Evolutionary conservation across 2,329 filamentous ascomycete genomes (phyloP).

Genomic region (Xylaria sp.): DNA sequence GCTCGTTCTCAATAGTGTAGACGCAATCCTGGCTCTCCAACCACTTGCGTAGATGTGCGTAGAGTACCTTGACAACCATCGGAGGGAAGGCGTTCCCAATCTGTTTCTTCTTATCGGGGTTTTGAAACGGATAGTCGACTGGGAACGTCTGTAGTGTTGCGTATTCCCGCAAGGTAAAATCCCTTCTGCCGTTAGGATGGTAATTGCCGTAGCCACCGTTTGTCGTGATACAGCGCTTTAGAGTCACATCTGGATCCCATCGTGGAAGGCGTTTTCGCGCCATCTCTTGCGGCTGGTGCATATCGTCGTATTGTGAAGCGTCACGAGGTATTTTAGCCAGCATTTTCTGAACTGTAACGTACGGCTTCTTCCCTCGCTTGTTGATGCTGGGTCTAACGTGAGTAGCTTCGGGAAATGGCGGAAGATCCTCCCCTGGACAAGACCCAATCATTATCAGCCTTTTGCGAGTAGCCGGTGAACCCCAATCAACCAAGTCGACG

Average conservation of each 20-base stretch:
- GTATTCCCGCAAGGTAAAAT: slow-evolving; percentile 73
- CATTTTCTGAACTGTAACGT: slow-evolving; percentile 57
- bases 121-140: slow-evolving; percentile 64
- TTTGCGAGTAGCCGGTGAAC: slow-evolving; percentile 59
- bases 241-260: slow-evolving; percentile 59
- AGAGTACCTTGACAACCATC: slow-evolving; percentile 60
- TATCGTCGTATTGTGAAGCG: slow-evolving; percentile 43
- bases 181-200: slow-evolving; percentile 71
- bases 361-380: slow-evolving; percentile 50
- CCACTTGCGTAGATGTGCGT: slow-evolving; percentile 59
- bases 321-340: slow-evolving; percentile 50
- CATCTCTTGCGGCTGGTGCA: slow-evolving; percentile 53
- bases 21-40: slow-evolving; percentile 57
- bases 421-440: slow-evolving; percentile 76
- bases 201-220: slow-evolving; percentile 67
- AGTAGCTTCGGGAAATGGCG: slow-evolving; percentile 70
- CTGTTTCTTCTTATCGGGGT: slow-evolving; percentile 63
- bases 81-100: slow-evolving; percentile 86
- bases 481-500: slow-evolving; percentile 62
- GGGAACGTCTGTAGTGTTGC: slow-evolving; percentile 78
- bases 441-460: slow-evolving; percentile 67
- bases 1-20: slow-evolving; percentile 33
- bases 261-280: slow-evolving; percentile 47
- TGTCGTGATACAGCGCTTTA: slow-evolving; percentile 71
- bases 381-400: slow-evolving; percentile 56